These are phyloP conservation scores for Begonia fuchsioides DNA, from an alignment of 306 rosid genomes.

Conservation along the genomic window DNA sequence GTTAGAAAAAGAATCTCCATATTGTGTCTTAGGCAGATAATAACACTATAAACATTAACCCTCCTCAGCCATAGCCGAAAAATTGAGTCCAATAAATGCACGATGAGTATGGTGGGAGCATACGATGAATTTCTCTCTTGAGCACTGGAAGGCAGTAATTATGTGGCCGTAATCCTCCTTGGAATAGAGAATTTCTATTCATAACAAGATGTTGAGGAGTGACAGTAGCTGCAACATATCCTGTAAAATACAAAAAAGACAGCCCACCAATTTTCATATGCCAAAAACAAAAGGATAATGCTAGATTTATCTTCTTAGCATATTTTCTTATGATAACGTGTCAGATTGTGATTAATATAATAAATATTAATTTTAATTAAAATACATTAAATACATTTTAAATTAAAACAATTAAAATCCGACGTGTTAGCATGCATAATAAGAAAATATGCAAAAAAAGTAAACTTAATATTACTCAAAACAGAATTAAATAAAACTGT, in stretches of 20 bases:
- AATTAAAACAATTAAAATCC: too few relatives aligned
- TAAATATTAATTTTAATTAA: too few relatives aligned
- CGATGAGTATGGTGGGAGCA: conserved; percentile 5
- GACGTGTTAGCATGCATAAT: too few relatives aligned
- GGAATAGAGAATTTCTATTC: conserved; percentile 71
- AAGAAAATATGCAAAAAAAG: too few relatives aligned
- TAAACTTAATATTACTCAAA: too few relatives aligned
- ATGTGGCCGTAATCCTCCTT: conserved; percentile 91
- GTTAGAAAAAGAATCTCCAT: not conserved
- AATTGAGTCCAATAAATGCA: not conserved
- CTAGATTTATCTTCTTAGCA: too few relatives aligned
- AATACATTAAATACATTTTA: too few relatives aligned
- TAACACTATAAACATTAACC: not conserved
- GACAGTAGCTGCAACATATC: conserved; percentile 67
- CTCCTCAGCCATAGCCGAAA: not conserved
- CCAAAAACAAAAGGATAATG: not conserved
- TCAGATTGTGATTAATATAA: too few relatives aligned
- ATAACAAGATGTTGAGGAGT: conserved; percentile 89
- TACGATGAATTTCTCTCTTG: conserved; percentile 77
- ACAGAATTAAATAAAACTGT: not conserved
- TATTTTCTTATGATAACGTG: too few relatives aligned
- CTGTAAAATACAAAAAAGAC: conserved; percentile 18
- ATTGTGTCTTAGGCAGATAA: not conserved
- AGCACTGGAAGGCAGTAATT: conserved; percentile 76
- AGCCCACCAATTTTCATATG: not conserved